phyloP scores from a whole-genome alignment of 2,329 filamentous ascomycete genomes.

The Parastagonospora avenae region DNA sequence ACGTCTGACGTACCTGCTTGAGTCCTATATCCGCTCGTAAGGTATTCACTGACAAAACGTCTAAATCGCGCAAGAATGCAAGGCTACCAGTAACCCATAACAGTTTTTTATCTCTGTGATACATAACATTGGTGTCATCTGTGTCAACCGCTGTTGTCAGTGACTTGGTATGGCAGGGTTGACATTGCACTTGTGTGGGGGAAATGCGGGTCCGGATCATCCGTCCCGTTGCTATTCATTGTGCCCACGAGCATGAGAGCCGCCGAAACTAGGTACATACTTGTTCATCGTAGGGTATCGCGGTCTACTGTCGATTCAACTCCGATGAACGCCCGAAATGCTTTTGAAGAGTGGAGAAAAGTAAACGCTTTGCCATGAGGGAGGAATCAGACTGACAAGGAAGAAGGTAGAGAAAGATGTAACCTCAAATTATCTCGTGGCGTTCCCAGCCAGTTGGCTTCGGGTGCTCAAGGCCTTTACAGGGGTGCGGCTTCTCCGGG shows the following conservation, averaged over 20 bases:
- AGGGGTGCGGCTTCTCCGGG: constrained; percentile 67
- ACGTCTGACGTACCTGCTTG: too few relatives aligned
- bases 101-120: too few relatives aligned
- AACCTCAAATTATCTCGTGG: not conserved
- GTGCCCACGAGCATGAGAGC: not conserved
- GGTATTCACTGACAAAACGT: too few relatives aligned
- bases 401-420: not conserved
- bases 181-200: not conserved
- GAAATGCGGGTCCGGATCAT: not conserved
- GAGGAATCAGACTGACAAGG: not conserved
- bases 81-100: too few relatives aligned
- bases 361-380: constrained; percentile 1
- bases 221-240: constrained; percentile 1
- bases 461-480: constrained; percentile 68
- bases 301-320: not conserved
- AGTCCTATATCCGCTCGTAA: too few relatives aligned
- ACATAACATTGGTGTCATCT: too few relatives aligned
- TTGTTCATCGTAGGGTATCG: constrained; percentile 4
- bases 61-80: too few relatives aligned
- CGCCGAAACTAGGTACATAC: not conserved
- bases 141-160: not conserved
- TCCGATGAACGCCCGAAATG: constrained; percentile 9
- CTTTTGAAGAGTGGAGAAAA: constrained; percentile 12
- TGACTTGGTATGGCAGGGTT: not conserved
- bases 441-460: constrained; percentile 81